Base-by-base conservation (phyloP, 2,329 filamentous ascomycete genomes). In the Bisporella sp. region DNA sequence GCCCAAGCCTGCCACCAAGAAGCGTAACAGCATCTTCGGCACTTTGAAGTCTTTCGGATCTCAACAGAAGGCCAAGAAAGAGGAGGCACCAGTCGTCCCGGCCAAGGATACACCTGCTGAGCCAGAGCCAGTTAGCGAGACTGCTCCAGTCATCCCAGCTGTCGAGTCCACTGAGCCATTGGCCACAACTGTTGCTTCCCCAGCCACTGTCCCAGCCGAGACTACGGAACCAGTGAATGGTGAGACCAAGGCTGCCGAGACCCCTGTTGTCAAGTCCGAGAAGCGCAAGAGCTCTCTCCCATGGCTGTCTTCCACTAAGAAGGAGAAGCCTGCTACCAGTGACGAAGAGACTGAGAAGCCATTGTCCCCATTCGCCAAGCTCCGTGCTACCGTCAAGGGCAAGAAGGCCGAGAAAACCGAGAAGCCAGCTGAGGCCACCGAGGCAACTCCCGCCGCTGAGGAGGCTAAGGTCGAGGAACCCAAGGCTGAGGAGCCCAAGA, bases 281-380 rank as follows among this genome's bases (percentile, higher is more conserved):
- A 87, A 87, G 79, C 81, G 84, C 61, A 72, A 72, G 59, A 84
- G 80, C 59, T 77, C 85, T 68, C 57, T 67, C 30, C 65, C 65
- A 54, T 87, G 81, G 81, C 59, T 76, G 66, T 79, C 77, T 70
- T 21, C 21, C 21, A 21, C 21, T 21, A 77, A 81, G 73, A 85
- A 85, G 76, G 79, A 79, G 68, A 64, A 64, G 58, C 48, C 56
- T n/a, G 51, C 52, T 8, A 59, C 58, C 43, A 58, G 57, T 30
- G 77, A 81, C 59, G 64, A 69, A 47, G 62, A 65, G 54, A 64
- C 64, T 51, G 62, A 65, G 54, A 64, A 65, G 52, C 59, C 62
- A 45, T 57, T 58, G 47, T 65, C 62, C 39, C 62, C 64, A 43
- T 66, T 67, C 52, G 60, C 63, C 52, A 66, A 64, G 59, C 60